Base-by-base conservation (phyloP, 176 grass and related monocot species). In the Carex littledalei region DNA sequence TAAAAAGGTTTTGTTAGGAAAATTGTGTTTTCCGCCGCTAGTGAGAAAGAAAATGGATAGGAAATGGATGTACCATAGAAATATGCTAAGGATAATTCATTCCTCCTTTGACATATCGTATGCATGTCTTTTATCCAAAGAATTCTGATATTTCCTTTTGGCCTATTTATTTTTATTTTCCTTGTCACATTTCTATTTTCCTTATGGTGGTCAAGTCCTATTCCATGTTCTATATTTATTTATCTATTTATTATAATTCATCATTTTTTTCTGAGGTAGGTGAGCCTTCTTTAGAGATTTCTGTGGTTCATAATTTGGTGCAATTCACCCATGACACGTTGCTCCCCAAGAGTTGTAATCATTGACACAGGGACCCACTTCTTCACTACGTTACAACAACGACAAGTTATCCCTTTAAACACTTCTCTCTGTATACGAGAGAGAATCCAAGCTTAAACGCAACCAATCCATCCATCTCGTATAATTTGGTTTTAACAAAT, bases 311-410 rank as follows among this genome's bases (percentile, higher is more conserved):
- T 26, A 8, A 14, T 76, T 0, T 24, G 10, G 41, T n/a, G 45
- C 10, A 76, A 52, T 76, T 47, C 21, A 32, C 74, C 31, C 24
- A 32, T 34, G 50, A 78, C 74, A 78, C 74, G 72, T 78, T 54
- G 22, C n/a, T 35, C 21, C 20, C 11, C 50, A 56, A 78, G 22
- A 78, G 49, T 5, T 35, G 50, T 35, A 10, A 56, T 57, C 4
- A 78, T 78, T 78, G 74, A 14, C 8, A 57, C 0, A 0, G 74
- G 74, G 24, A 5, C 52, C 74, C 50, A 57, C 52, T 34, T 34
- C 26, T 53, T 78, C 74, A 78, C 74, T 57, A 57, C 50, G 6
- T 78, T 78, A 56, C 39, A 72, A 47, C 72, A 52, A 78, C 74
- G 74, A 57, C 74, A 57, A 78, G 74, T 29, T 50, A 56, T 1